Evolutionary conservation across 768 basidiomycete species (phyloP), one percentile per base, ranked within the genome.

Genomic region (Mycena rebaudengoi): DNA sequence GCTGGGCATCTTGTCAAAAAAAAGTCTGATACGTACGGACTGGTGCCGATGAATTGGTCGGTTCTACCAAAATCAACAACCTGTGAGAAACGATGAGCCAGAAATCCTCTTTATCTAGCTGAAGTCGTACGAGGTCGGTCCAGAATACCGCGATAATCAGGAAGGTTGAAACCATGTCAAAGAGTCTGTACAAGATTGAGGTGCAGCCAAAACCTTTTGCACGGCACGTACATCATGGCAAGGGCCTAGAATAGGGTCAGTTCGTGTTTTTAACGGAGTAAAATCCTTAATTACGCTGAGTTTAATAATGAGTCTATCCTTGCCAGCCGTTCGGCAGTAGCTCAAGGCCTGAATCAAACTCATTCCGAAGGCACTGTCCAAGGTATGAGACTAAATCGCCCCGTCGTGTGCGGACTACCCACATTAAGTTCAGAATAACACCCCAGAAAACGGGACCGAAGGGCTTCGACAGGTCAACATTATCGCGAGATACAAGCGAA

Each of bases 401-500:
- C n/a, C n/a, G n/a, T n/a, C n/a, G n/a, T n/a, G n/a, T n/a, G 7
- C 2, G 16, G 28, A 35, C 23, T 51, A 32, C 60, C 10, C 32
- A 54, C 60, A 54, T 53, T 23, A 62, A 39, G 43, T 53, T 62
- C 6, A 53, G n/a, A 4, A 48, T 30, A 16, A 43, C 18, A 13
- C 60, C 60, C 60, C 50, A 62, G 41, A 43, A 62, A 12, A 35
- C 60, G 5, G 60, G 60, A 14, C 60, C 60, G 20, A 60, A 60
- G 23, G 59, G 37, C 28, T 39, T 33, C n/a, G 59, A 37, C 18
- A 60, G 33, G 48, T 44, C 29, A 20, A 50, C 30, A 10, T 5
- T 49, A n/a, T 49, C 41, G 13, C 54, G 28, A 1, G 41, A 32
- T 7, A n/a, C 41, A 21, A 33, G 13, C 20, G 43, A 56, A 12